Conservation (phyloP, 371 early-diverging fungal genomes). For the Choanephora cucurbitarum region DNA sequence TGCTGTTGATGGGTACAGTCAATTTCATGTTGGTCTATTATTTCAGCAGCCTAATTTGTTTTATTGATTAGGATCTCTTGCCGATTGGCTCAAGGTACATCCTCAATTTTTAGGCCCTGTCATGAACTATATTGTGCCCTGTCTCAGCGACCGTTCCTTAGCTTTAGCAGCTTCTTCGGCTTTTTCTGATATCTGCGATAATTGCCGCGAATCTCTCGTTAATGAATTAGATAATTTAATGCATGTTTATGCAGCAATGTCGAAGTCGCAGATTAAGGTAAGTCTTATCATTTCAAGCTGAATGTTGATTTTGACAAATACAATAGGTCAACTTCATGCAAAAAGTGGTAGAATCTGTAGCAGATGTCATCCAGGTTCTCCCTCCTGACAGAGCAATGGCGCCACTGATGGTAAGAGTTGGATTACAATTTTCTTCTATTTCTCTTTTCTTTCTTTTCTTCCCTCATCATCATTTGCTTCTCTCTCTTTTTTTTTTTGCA, state of each 20-base stretch:
- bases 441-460: too few species aligned
- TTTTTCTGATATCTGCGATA: slow-evolving; percentile 75
- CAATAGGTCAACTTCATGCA: slow-evolving; percentile 57
- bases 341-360: slow-evolving; percentile 72
- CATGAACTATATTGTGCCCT: slow-evolving; percentile 69
- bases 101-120: slow-evolving; percentile 60
- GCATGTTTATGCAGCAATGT: slow-evolving; percentile 56
- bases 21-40: neutral
- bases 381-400: slow-evolving; percentile 56
- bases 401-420: slow-evolving; percentile 66
- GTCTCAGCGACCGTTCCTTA: slow-evolving; percentile 59
- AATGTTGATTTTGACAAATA: slow-evolving; percentile 10
- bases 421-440: too few species aligned
- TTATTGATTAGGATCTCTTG: slow-evolving; percentile 56
- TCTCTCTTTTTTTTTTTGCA: slow-evolving; percentile 15
- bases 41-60: too few species aligned
- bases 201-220: slow-evolving; percentile 67
- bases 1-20: slow-evolving; percentile 52
- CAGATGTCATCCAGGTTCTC: slow-evolving; percentile 68
- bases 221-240: slow-evolving; percentile 64
- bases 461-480: neutral
- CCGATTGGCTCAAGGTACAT: slow-evolving; percentile 74
- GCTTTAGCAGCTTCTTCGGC: slow-evolving; percentile 68
- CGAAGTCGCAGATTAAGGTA: slow-evolving; percentile 45
- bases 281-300: too few species aligned